Percentiles rank a stretch among this genome's conserved stretches.
Conservation (phyloP, 2,329 filamentous ascomycete species). For the Colletotrichum euphorbiae region DNA sequence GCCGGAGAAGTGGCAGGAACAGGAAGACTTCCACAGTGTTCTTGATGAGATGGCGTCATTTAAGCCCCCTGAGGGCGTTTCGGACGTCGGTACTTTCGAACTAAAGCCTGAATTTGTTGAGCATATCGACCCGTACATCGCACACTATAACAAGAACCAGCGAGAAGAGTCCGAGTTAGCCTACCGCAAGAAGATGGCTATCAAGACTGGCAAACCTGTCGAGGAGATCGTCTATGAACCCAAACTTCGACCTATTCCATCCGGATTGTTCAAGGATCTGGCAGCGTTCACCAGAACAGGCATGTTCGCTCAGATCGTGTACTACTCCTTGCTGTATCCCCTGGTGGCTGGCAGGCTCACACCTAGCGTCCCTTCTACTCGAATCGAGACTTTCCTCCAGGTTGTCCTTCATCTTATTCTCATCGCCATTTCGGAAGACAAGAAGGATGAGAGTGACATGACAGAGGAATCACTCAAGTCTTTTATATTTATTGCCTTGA, state of each 20-base stretch:
- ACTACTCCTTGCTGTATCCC: constrained; percentile 87
- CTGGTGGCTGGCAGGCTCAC: constrained; percentile 76
- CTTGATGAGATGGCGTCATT: constrained; percentile 90
- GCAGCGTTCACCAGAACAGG: constrained; percentile 84
- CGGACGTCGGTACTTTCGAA: constrained; percentile 94
- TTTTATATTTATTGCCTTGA: constrained; percentile 79
- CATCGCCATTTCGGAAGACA: constrained; percentile 87
- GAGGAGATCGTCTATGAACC: constrained; percentile 94
- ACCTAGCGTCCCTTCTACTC: constrained; percentile 80
- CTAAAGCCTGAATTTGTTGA: constrained; percentile 87
- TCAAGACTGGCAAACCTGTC: constrained; percentile 82
- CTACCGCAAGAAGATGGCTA: constrained; percentile 88
- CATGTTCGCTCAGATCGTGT: constrained; percentile 90
- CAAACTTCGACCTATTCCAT: constrained; percentile 78
- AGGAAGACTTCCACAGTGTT: constrained; percentile 86
- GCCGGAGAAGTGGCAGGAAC: constrained; percentile 89
- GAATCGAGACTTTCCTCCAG: constrained; percentile 91
- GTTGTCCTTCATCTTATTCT: constrained; percentile 89
- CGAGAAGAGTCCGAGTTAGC: constrained; percentile 93
- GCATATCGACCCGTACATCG: constrained; percentile 93
- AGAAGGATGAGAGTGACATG: constrained; percentile 65
- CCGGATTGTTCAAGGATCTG: constrained; percentile 81
- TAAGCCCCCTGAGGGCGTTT: constrained; percentile 89
- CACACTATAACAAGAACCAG: constrained; percentile 97
- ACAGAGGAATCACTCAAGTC: constrained; percentile 65